Evolutionary conservation across 2,329 filamentous ascomycete species (phyloP).

Genomic region (Volutella citrinella): DNA sequence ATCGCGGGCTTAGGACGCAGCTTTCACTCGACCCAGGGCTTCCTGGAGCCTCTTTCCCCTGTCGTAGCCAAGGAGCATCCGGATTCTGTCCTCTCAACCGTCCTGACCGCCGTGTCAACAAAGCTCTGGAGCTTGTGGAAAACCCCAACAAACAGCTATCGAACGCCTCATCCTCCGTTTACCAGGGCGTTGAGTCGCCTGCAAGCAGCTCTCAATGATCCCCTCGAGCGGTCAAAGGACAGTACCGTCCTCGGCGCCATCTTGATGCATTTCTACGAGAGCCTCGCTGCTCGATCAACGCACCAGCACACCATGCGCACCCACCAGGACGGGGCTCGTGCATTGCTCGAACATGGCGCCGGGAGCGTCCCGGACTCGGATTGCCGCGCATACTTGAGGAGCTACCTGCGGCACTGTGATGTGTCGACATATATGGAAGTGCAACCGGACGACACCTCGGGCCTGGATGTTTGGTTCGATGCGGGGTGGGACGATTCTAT

Average conservation of each 20-base stretch:
- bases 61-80: conserved; percentile 10
- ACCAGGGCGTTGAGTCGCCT: conserved; percentile 10
- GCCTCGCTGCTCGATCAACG: conserved; percentile 10
- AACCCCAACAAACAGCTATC: conserved; percentile 9
- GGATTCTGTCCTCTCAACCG: conserved; percentile 12
- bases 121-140: conserved; percentile 13
- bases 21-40: conserved; percentile 14
- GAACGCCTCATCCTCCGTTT: conserved; percentile 10
- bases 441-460: conserved; percentile 9
- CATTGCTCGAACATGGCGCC: conserved; percentile 11
- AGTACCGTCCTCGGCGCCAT: conserved; percentile 12
- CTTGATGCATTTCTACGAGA: conserved; percentile 16
- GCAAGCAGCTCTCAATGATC: conserved; percentile 12
- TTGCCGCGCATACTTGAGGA: conserved; percentile 9
- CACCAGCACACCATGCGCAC: conserved; percentile 8
- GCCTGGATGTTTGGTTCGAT: conserved; percentile 13
- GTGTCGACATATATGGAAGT: conserved; percentile 13
- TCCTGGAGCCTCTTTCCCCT: conserved; percentile 12
- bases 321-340: conserved; percentile 14
- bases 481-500: conserved; percentile 9
- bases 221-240: conserved; percentile 10
- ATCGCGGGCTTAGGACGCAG: conserved; percentile 14
- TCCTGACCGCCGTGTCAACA: conserved; percentile 13
- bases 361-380: conserved; percentile 8
- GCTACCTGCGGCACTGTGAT: conserved; percentile 13